Evolutionary conservation across 306 rosid genomes (phyloP).

Genomic region (Lathyrus oleraceus): DNA sequence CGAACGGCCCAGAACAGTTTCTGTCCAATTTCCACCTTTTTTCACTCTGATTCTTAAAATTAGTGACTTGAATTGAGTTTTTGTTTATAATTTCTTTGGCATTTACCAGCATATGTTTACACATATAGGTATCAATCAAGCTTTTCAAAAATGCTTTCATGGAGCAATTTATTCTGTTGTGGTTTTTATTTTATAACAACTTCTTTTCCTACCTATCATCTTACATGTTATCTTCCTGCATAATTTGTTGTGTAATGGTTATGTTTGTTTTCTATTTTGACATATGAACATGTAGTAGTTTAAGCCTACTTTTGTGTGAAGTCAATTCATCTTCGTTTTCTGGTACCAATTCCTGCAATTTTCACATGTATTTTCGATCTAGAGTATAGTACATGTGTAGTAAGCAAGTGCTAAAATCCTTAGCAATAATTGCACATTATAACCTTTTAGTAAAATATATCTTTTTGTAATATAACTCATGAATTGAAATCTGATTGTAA

Average conservation of each 20-base stretch:
- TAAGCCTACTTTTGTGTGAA: constrained; percentile 7
- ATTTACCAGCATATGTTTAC: background rate
- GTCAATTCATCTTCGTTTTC: background rate
- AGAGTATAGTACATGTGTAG: background rate
- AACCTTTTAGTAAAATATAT: background rate
- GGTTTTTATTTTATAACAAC: background rate
- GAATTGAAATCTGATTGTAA: constrained; percentile 27
- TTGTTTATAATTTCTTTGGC: background rate
- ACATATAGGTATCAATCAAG: background rate
- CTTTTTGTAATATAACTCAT: constrained; percentile 17
- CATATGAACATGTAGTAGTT: constrained; percentile 5
- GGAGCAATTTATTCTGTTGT: constrained; percentile 11
- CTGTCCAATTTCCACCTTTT: background rate
- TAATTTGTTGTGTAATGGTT: constrained; percentile 14
- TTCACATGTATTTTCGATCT: background rate
- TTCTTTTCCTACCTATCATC: background rate
- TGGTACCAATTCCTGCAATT: background rate
- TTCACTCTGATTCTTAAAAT: background rate
- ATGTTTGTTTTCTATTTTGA: background rate
- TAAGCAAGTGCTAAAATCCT: background rate
- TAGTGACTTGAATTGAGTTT: constrained; percentile 10
- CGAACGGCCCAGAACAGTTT: background rate
- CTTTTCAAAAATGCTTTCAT: constrained; percentile 3
- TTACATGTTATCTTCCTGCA: background rate
- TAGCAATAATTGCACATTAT: constrained; percentile 11